Evolutionary conservation across 2,329 filamentous ascomycete genomes (phyloP), one percentile per base, ranked within the genome.

Genomic region (Corinectria fuckeliana): DNA sequence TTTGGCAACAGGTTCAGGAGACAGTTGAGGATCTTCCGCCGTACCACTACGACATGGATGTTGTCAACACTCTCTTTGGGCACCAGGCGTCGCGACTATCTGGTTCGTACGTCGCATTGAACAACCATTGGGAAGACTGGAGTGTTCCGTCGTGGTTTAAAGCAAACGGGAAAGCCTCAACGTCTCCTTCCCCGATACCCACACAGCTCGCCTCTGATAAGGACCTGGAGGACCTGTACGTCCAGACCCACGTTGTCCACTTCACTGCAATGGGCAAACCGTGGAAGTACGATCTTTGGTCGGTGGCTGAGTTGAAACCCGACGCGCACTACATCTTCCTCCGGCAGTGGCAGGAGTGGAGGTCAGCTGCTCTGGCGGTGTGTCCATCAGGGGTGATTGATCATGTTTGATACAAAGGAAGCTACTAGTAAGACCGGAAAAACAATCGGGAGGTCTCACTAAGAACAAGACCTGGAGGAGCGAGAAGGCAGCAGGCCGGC

Each of bases 71-170:
- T 13, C 34, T 66, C 7, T 67, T 61, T 21, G 44, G 38, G 8
- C 32, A 38, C 6, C 18, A 28, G 14, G 50, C 50, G 1, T 4
- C 8, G 3, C 50, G 50, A 34, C 39, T 67, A 5, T 21, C 45
- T 1, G 58, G 55, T 16, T 62, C 47, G 10, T 67, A 57, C 23
- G 42, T 54, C n/a, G 50, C 58, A 5, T 28, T 67, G 23, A 66
- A 66, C 21, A 61, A 52, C 13, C 61, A 66, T 39, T 67, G 63
- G 65, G 61, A 64, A 11, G 58, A 66, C 16, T 51, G 59, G 57
- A 64, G 28, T 45, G 32, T 67, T 14, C 65, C 65, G 3, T 8
- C 44, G 10, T 67, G 65, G 65, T 64, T 62, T 23, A 11, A n/a
- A 14, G 11, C 42, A 7, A 30, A 14, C 30, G 34, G 2, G 4